phyloP scores from a whole-genome alignment of 2,329 filamentous ascomycete species.

The Calonectria multiphialidica region DNA sequence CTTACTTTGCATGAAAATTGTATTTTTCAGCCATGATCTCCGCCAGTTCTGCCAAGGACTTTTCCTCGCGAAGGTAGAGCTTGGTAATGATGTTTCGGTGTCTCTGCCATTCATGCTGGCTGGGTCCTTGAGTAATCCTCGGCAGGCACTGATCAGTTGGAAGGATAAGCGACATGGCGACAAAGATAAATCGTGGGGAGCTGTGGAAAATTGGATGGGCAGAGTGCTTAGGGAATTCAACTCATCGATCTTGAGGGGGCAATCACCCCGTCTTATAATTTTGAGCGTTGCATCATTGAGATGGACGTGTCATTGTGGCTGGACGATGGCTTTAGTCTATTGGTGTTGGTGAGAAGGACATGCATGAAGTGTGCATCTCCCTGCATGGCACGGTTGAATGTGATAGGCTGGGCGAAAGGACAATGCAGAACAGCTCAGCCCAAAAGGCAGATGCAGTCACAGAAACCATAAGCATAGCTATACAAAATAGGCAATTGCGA shows the following conservation, averaged over 20 bases:
- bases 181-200: not conserved
- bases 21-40: not conserved
- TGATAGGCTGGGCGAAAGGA: not conserved
- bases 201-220: not conserved
- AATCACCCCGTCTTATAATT: not conserved
- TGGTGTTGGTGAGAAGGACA: not conserved
- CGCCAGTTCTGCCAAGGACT: not conserved
- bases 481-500: not conserved
- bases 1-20: constrained; percentile 8
- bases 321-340: not conserved
- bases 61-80: not conserved
- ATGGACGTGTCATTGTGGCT: not conserved
- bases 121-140: not conserved
- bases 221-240: not conserved
- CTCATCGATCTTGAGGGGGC: not conserved
- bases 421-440: not conserved
- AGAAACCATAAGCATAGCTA: not conserved
- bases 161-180: not conserved
- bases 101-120: not conserved
- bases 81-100: not conserved
- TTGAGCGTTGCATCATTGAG: not conserved
- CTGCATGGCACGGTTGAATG: not conserved
- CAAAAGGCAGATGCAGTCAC: not conserved
- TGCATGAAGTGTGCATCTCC: not conserved
- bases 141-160: not conserved